phyloP scores from a whole-genome alignment of 352 stramenopile genomes.

The Aphanomyces euteiches region DNA sequence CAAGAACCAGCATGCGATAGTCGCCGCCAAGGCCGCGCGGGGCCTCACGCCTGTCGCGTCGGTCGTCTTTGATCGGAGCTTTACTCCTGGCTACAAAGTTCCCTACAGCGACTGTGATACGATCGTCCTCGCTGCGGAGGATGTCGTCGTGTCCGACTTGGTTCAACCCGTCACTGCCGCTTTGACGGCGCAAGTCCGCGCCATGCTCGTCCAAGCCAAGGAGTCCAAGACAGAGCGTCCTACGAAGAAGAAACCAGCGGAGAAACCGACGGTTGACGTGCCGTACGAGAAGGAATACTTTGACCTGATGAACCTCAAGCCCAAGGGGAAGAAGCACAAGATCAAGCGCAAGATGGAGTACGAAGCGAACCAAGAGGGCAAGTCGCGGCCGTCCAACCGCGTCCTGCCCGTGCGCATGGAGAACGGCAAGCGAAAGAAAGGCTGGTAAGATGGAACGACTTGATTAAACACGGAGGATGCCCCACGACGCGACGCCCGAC shows the following conservation, averaged over 20 bases:
- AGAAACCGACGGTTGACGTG: conserved; percentile 2
- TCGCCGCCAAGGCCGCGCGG: conserved; percentile 50
- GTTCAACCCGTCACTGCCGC: neutral
- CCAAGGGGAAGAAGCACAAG: conserved; percentile 27
- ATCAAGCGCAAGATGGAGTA: conserved; percentile 25
- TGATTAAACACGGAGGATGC: conserved; percentile 50
- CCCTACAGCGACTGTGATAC: conserved; percentile 26
- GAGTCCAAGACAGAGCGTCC: neutral
- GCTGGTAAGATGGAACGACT: conserved; percentile 12
- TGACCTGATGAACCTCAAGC: conserved; percentile 28
- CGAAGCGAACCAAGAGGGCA: conserved; percentile 30
- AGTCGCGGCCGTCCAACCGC: conserved; percentile 25
- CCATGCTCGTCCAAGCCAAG: neutral
- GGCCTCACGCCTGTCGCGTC: conserved; percentile 57
- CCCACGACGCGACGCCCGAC: conserved; percentile 57
- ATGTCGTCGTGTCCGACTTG: neutral
- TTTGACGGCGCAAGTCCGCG: neutral
- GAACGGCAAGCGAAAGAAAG: conserved; percentile 25
- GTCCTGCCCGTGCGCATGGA: conserved; percentile 24
- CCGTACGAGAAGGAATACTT: conserved; percentile 28
- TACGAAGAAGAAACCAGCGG: conserved; percentile 10
- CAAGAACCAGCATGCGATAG: conserved; percentile 93
- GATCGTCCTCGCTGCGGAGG: neutral
- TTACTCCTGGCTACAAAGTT: conserved; percentile 85
- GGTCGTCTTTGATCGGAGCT: conserved; percentile 90